These are phyloP conservation scores for Arxiozyma heterogenica DNA, from an alignment of 1,139 yeast genomes.

Conservation along the genomic window DNA sequence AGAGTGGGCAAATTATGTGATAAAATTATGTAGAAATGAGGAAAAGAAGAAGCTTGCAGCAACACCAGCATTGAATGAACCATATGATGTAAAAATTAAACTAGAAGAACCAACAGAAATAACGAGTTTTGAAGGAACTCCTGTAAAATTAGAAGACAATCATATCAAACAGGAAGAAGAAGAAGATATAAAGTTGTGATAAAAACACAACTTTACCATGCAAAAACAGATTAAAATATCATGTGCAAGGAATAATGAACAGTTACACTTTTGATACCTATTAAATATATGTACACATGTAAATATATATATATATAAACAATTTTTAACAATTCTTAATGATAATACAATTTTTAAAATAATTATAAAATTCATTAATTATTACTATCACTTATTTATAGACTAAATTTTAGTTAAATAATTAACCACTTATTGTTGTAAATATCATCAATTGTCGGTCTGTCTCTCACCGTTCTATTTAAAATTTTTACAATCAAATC, in stretches of 20 bases:
- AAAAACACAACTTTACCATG: too few relatives aligned
- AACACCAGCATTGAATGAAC: background rate
- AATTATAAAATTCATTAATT: background rate
- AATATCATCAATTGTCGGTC: conserved; percentile 71
- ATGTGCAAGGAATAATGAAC: too few relatives aligned
- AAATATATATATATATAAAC: background rate
- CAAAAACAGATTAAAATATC: too few relatives aligned
- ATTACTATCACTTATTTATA: background rate
- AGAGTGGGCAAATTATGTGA: conserved; percentile 9
- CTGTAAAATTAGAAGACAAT: background rate
- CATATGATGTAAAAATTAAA: conserved; percentile 1
- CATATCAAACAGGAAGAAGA: background rate
- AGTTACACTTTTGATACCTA: background rate
- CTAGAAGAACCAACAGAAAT: background rate
- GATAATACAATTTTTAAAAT: background rate
- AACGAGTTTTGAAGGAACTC: background rate
- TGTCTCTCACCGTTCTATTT: conserved; percentile 50
- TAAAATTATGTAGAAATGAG: conserved; percentile 4
- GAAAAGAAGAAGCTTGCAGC: background rate
- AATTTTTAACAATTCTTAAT: background rate
- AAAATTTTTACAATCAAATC: conserved; percentile 56
- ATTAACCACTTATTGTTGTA: conserved; percentile 61
- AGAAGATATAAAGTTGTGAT: background rate
- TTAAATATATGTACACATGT: background rate
- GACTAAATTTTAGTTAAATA: conserved; percentile 6